These are phyloP conservation scores for Fennellomyces sp. DNA, from an alignment of 371 early-diverging fungal genomes.

Conservation along the genomic window DNA sequence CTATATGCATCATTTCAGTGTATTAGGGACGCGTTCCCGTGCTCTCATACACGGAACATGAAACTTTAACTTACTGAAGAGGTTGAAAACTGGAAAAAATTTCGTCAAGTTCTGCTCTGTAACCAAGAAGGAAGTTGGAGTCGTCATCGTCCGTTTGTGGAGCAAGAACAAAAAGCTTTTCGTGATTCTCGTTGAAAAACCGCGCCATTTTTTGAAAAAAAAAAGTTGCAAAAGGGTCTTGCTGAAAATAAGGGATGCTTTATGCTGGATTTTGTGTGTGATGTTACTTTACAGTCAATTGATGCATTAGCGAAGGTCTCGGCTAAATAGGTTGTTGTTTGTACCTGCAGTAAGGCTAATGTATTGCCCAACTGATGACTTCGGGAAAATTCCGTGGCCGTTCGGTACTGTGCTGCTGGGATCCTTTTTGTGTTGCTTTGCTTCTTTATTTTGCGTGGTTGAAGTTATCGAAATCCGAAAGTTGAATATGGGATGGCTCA, in stretches of 20 bases:
- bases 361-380: too few relatives aligned
- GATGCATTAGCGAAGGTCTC: too few relatives aligned
- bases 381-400: not conserved
- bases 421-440: not conserved
- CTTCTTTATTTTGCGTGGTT: too few relatives aligned
- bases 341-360: conserved; percentile 5
- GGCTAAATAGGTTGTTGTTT: too few relatives aligned
- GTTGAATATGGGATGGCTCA: not conserved
- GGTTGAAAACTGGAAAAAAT: not conserved
- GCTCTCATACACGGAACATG: too few relatives aligned
- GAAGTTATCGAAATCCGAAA: too few relatives aligned
- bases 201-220: conserved; percentile 1
- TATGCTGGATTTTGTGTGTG: too few relatives aligned
- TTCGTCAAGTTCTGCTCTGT: not conserved
- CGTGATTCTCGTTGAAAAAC: not conserved
- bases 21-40: too few relatives aligned
- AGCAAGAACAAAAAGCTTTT: not conserved
- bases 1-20: too few relatives aligned
- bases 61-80: not conserved
- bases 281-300: too few relatives aligned
- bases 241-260: too few relatives aligned
- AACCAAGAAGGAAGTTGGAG: not conserved
- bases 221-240: not conserved
- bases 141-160: conserved; percentile 5
- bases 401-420: too few relatives aligned